Base-by-base conservation (phyloP, 805 yeast genomes). In the Yarrowia yakushimensis region DNA sequence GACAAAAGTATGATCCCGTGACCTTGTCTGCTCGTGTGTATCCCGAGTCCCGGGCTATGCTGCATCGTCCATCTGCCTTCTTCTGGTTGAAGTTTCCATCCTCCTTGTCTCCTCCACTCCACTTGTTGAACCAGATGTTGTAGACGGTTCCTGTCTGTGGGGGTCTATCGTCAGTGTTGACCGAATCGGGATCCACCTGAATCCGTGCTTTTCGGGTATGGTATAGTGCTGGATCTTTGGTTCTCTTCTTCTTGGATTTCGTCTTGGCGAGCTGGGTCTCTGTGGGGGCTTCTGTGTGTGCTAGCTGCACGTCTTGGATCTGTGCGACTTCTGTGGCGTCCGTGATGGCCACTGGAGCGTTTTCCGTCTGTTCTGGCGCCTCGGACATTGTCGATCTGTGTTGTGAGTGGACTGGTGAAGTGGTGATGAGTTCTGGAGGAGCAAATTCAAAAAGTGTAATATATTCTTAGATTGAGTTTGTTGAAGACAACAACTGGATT, bases 81-180 rank as follows among this genome's bases (percentile, higher is more conserved):
- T 39, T 25, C 76, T 76, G 75, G 73, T 66, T 65, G 71, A 43
- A 63, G 65, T 50, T 66, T 17, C 70, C 73, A 30, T 76, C 78
- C 17, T 77, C 73, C 13, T 74, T 72, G 63, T 83, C 88, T 13
- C 90, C 91, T 0, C 91, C 90, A 8, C 94, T 84, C 97, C 97
- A 92, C 72, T 86, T 87, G 63, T 86, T 78, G 72, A 83, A 92
- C 97, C 97, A 92, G 15, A 90, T 79, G 69, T 92, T 92, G 77
- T 87, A 92, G 0, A 85, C 83, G 8, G 85, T 82, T 0, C 97
- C 97, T 0, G 87, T 81, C 66, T 88, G 96, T 6, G 89, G 85
- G 0, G 96, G 96, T 50, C 82, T 80, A 41, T 81, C 84, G 42
- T 83, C 84, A 1, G 75, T 78, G 18, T 80, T 79, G 2, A 82